Conservation (phyloP, 768 basidiomycete genomes). For the Kwoniella bestiolae region DNA sequence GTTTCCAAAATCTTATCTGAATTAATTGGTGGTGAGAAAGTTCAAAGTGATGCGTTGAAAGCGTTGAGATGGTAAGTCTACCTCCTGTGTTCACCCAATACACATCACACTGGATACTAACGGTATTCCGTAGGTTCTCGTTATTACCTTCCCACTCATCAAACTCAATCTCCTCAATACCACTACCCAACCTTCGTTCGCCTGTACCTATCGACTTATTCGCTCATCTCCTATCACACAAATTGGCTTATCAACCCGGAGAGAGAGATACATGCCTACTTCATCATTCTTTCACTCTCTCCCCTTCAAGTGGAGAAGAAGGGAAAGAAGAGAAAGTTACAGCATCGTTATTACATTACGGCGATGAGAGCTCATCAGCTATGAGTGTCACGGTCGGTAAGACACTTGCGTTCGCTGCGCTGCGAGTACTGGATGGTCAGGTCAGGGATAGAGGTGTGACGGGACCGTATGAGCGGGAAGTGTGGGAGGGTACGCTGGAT, state of each 20-base stretch:
- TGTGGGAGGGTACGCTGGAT: conserved; percentile 69
- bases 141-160: conserved; percentile 12
- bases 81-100: conserved; percentile 2
- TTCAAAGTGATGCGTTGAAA: conserved; percentile 32
- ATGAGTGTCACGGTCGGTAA: conserved; percentile 92
- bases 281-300: conserved; percentile 75
- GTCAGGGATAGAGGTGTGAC: conserved; percentile 65
- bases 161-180: conserved; percentile 21
- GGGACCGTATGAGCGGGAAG: conserved; percentile 67
- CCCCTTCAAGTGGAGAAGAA: background rate
- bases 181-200: conserved; percentile 20
- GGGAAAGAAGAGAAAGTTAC: conserved; percentile 62
- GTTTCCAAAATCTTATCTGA: conserved; percentile 23
- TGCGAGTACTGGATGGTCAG: conserved; percentile 70
- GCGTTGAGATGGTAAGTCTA: conserved; percentile 42
- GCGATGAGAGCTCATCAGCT: conserved; percentile 66
- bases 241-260: conserved; percentile 68
- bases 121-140: conserved; percentile 1
- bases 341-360: conserved; percentile 70
- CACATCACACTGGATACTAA: no score
- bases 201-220: conserved; percentile 68
- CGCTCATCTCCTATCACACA: conserved; percentile 71
- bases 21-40: conserved; percentile 19
- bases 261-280: conserved; percentile 89
- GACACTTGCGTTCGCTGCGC: conserved; percentile 81